phyloP scores from a whole-genome alignment of 768 basidiomycete genomes.

The Tricholoma hemisulphureum region DNA sequence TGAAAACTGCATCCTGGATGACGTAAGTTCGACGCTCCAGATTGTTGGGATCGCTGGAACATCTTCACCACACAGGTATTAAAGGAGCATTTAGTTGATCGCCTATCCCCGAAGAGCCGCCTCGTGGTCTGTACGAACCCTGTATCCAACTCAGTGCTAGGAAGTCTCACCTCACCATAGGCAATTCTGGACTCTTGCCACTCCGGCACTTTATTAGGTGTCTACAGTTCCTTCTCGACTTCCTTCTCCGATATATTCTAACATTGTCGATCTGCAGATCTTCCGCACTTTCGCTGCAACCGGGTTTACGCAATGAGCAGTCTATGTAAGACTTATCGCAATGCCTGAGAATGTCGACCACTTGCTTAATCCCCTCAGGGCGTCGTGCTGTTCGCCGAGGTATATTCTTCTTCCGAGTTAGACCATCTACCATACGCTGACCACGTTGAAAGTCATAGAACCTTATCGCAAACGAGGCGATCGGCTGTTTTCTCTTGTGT shows the following conservation, averaged over 20 bases:
- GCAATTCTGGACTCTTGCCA: conserved; percentile 1
- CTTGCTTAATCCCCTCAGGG: neutral
- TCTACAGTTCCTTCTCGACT: neutral
- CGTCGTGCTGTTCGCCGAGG: neutral
- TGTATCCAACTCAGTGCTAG: neutral
- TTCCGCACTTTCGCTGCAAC: neutral
- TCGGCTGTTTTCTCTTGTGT: neutral
- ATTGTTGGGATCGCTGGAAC: neutral
- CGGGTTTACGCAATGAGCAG: neutral
- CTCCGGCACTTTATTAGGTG: neutral
- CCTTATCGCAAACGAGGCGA: neutral
- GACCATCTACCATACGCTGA: neutral
- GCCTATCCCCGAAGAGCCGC: neutral
- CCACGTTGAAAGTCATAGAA: neutral
- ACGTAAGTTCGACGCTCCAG: neutral
- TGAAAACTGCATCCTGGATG: neutral
- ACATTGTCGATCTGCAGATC: neutral
- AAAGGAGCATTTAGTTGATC: conserved; percentile 1
- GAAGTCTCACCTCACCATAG: neutral
- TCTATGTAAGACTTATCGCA: neutral
- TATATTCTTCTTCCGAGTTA: neutral
- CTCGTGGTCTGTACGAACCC: neutral
- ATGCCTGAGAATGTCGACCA: neutral
- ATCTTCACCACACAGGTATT: neutral
- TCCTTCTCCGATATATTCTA: no score